A percentile compares a stretch with the other conserved stretches of the same genome.
These are phyloP conservation scores for Salix viminalis DNA, from an alignment of 345 rosid genomes.

Conservation along the genomic window DNA sequence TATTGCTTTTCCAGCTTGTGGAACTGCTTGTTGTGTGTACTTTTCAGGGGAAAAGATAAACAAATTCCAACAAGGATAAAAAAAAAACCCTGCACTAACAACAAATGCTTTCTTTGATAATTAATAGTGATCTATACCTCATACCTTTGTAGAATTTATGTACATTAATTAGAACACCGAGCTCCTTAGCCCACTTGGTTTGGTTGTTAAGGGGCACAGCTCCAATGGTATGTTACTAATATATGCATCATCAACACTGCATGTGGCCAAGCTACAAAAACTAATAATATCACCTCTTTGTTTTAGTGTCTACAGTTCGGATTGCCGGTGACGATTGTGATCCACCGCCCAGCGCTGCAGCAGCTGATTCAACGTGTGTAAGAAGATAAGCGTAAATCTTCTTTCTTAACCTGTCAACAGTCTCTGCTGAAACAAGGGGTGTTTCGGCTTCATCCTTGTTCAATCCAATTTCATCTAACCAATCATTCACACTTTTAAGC, in stretches of 20 bases:
- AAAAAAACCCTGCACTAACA: background rate
- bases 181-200: slow-evolving; percentile 8
- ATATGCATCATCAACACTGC: slow-evolving; percentile 13
- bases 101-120: slow-evolving; percentile 7
- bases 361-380: slow-evolving; percentile 88
- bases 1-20: background rate
- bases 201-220: slow-evolving; percentile 5
- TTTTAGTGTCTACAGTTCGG: slow-evolving; percentile 41
- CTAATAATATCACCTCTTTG: slow-evolving; percentile 42
- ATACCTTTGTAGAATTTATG: slow-evolving; percentile 18
- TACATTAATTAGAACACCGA: slow-evolving; percentile 10
- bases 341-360: slow-evolving; percentile 78
- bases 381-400: slow-evolving; percentile 89
- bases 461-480: slow-evolving; percentile 74
- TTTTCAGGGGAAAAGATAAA: background rate
- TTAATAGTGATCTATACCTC: slow-evolving; percentile 11
- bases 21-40: background rate
- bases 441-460: slow-evolving; percentile 49
- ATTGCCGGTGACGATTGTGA: slow-evolving; percentile 47
- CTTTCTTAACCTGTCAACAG: slow-evolving; percentile 63
- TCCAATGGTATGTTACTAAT: background rate
- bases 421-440: slow-evolving; percentile 58
- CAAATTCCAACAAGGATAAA: background rate
- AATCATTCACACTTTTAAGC: slow-evolving; percentile 88
- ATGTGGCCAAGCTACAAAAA: background rate